Evolutionary conservation across 495 filamentous ascomycete species (phyloP), one percentile per base, ranked within the genome.

Genomic region (Penicillium simplicissimum): DNA sequence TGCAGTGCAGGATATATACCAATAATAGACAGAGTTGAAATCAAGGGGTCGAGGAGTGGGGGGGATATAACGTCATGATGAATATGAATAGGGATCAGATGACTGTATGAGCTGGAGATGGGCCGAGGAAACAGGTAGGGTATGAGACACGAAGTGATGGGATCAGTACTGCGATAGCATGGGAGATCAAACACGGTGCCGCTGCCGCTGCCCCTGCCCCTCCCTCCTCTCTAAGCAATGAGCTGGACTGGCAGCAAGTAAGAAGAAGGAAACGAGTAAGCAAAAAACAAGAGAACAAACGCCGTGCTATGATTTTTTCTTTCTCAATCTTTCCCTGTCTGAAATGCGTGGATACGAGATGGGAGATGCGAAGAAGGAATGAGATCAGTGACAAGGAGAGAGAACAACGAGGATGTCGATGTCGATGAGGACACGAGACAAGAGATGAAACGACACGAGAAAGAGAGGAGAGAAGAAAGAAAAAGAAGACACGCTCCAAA

Each of bases 301-400:
- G 67, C 67, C 68, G 51, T 68, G 65, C 68, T 66, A 70, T 70
- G 68, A 68, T 23, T 60, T 57, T 62, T 62, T 52, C 51, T 52
- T 51, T 48, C 43, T 48, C 47, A 31, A 33, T 62, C 60, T 65
- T 45, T 23, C 60, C 57, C 48, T 59, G 19, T 40, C 47, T 59
- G 55, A 45, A 45, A 55, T 49, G 62, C 58, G 34, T 55, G 56
- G 40, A 56, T 54, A 55, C 48, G 48, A 43, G 43, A 52, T 33
- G 52, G 37, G 47, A 52, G 54, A 54, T 15, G 42, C 13, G 55
- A 15, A 66, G 40, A 14, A 53, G 3, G 21, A 31, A 49, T 31
- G 23, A 49, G 45, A 31, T 31, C 28, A 31, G 4, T 1, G 28
- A 31, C 28, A 31, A 31, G 28, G 28, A 31, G 28, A 31, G 28